Conservation (phyloP, 768 basidiomycete genomes). For the Leccinum subgranulosum region DNA sequence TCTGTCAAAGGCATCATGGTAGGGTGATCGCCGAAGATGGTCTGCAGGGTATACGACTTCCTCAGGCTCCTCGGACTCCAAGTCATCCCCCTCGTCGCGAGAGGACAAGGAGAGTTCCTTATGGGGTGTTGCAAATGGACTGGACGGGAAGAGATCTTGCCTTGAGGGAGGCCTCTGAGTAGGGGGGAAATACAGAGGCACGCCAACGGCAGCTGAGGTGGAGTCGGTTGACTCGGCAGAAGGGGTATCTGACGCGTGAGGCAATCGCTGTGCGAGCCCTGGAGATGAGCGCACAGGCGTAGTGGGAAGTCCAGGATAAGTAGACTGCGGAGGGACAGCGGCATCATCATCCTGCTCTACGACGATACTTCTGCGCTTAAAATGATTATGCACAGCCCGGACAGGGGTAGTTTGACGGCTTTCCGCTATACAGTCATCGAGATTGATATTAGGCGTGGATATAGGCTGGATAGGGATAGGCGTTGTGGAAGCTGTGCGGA, state of each 20-base stretch:
- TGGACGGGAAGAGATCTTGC: slow-evolving; percentile 60
- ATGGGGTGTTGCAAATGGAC: slow-evolving; percentile 70
- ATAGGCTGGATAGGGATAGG: slow-evolving; percentile 29
- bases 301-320: slow-evolving; percentile 39
- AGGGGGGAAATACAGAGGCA: slow-evolving; percentile 48
- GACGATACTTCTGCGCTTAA: slow-evolving; percentile 59
- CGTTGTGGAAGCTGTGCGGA: slow-evolving; percentile 27
- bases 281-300: slow-evolving; percentile 41
- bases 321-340: slow-evolving; percentile 37
- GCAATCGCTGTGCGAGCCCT: slow-evolving; percentile 34
- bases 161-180: slow-evolving; percentile 46
- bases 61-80: slow-evolving; percentile 42
- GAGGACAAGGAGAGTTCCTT: slow-evolving; percentile 53
- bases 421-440: slow-evolving; percentile 28
- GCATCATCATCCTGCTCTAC: slow-evolving; percentile 70
- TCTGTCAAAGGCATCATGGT: slow-evolving; percentile 46
- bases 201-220: slow-evolving; percentile 37
- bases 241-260: slow-evolving; percentile 52
- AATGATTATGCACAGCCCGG: slow-evolving; percentile 36
- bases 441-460: slow-evolving; percentile 25
- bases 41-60: slow-evolving; percentile 63
- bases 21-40: slow-evolving; percentile 49
- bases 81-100: slow-evolving; percentile 54
- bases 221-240: slow-evolving; percentile 46
- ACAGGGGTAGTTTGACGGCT: slow-evolving; percentile 35